Base-by-base conservation (phyloP, 306 rosid species). In the Prinsepia uniflora region DNA sequence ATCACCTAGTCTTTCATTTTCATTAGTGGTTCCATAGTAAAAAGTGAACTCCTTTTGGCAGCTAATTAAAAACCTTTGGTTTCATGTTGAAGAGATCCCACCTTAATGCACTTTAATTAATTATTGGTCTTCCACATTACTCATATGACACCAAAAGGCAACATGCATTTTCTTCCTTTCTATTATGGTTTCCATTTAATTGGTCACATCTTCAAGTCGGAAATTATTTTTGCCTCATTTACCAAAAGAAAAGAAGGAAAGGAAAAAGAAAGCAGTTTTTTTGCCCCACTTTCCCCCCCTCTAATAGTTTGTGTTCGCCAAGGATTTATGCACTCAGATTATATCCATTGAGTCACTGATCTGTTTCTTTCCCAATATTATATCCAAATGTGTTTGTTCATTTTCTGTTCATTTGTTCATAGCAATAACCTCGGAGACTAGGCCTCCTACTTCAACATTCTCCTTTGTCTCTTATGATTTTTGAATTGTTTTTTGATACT, bases 271-370 rank as follows among this genome's bases (percentile, higher is more conserved):
- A 34, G 6, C 20, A n/a, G 17, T 20, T 52, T 50, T 50, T 74
- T 30, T 67, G n/a, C 15, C 60, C 68, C 61, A 36, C 79, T 57
- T 13, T 57, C 58, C 73, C 34, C 12, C 24, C 60, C 22, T 12
- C 8, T 7, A 20, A 43, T 12, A 18, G 14, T 42, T 39, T 52
- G 63, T 55, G 49, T 20, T 11, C 7, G 52, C 73, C 4, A 48
- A 18, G 48, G 48, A 63, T 63, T 50, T 6, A 7, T 62, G 24
- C 39, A 54, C 18, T n/a, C 53, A 58, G 44, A 14, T 50, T 9
- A 10, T 3, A 36, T 18, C 63, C 53, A 44, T 56, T 20, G 54
- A 14, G 19, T 13, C 22, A 50, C 42, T 44, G 39, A n/a, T 46
- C 78, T 13, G 45, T 19, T 9, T 12, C 19, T 22, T 18, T 24